Conservation (phyloP, 1,284 basidiomycete species). For the Puccinia hordei region DNA sequence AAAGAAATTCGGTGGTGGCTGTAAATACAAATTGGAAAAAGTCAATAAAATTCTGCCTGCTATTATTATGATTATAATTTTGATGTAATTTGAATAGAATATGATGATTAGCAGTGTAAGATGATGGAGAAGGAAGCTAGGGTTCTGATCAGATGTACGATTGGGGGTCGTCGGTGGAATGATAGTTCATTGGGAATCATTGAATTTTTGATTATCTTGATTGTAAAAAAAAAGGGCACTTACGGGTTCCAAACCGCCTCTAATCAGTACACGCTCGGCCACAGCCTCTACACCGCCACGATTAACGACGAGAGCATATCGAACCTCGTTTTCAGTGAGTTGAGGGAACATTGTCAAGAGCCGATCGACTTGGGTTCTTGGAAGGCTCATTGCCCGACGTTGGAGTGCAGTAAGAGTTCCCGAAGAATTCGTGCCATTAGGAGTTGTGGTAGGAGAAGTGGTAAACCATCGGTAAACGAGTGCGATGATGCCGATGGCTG, state of each 20-base stretch:
- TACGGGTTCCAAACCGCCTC: conserved; percentile 21
- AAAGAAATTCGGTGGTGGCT: conserved; percentile 43
- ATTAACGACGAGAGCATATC: conserved; percentile 32
- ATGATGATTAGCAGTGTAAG: too few species aligned
- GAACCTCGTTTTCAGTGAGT: conserved; percentile 40
- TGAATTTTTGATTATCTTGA: background rate
- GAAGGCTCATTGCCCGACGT: conserved; percentile 18
- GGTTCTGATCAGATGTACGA: too few species aligned
- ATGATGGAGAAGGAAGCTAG: background rate
- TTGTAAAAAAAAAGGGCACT: background rate
- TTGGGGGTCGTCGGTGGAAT: too few species aligned
- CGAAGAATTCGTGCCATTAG: conserved; percentile 1
- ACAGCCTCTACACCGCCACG: conserved; percentile 31
- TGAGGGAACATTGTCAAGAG: conserved; percentile 32
- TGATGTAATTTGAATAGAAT: background rate
- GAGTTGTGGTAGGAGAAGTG: background rate
- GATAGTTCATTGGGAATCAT: background rate
- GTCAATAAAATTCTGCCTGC: background rate
- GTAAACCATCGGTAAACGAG: conserved; percentile 43
- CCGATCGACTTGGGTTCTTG: conserved; percentile 24
- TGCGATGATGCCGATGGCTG: conserved; percentile 46
- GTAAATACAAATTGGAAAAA: background rate
- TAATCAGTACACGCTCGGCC: conserved; percentile 31
- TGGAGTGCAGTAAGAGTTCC: conserved; percentile 30
- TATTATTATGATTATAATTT: too few species aligned